Base-by-base conservation (phyloP, 768 basidiomycete species). In the Amanita exitialis region DNA sequence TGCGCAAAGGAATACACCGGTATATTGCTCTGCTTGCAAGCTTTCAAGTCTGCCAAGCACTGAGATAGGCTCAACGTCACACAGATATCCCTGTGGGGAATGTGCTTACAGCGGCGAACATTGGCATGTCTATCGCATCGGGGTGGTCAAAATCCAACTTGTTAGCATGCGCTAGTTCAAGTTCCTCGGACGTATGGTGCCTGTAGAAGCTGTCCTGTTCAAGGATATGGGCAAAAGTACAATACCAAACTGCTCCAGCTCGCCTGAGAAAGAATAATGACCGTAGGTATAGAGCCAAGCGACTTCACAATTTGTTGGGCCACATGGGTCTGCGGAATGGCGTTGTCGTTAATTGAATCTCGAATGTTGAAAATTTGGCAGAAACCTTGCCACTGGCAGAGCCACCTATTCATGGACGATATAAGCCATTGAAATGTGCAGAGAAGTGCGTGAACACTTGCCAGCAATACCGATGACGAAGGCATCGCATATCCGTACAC, bases 191-290 rank as follows among this genome's bases (percentile, higher is more conserved):
- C 3, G 75, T 76, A 59, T 91, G 88, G 42, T 69, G 68, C 59
- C 85, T 90, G 69, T 99, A 99, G 68, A 98, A 99, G 62, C 89
- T 90, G 65, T 98, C 94, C 88, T 93, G 65, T 43, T 52, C 16
- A 2, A 13, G 21, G 25, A 42, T 15, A 37, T 36, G 8, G 38
- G 39, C 15, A 9, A 36, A 37, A 34, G 46, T n/a, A 32, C 30
- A 9, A 34, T 6, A 15, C 1, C 8, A 25, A 1, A 3, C 30
- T 21, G 30, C n/a, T 39, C 18, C n/a, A 42, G 18, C 66, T 34
- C 54, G 85, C 88, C 69, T 93, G 91, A 23, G 90, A 92, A 46
- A 99, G 66, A 57, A 99, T 96, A 48, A 95, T 81, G 34, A 98
- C 86, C 43, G 83, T 82, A 4, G 90, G 90, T 37, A 91, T 83